Percentiles rank a stretch among this genome's conserved stretches.
Conservation (phyloP, 2,329 filamentous ascomycete genomes). For the Bipolaris zeicola region DNA sequence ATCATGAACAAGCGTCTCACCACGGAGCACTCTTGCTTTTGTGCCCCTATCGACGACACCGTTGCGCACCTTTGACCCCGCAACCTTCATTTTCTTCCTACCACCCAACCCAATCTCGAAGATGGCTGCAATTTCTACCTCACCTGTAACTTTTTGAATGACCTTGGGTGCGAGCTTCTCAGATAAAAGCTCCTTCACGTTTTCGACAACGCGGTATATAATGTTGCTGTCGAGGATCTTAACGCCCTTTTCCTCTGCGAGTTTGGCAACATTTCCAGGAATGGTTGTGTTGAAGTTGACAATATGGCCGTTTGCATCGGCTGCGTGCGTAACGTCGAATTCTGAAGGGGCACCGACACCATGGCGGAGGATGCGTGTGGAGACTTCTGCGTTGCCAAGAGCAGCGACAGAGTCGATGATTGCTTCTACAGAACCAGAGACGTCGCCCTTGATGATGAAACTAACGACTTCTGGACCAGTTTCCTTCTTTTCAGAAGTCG, state of each 20-base stretch:
- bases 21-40: slow-evolving; percentile 73
- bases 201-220: slow-evolving; percentile 80
- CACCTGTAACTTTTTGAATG: slow-evolving; percentile 75
- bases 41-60: slow-evolving; percentile 69
- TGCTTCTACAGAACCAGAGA: slow-evolving; percentile 91
- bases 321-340: slow-evolving; percentile 87
- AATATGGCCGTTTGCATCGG: slow-evolving; percentile 74
- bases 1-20: slow-evolving; percentile 74
- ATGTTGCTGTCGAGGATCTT: slow-evolving; percentile 83
- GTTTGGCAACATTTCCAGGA: slow-evolving; percentile 68
- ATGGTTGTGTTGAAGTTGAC: slow-evolving; percentile 84
- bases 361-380: slow-evolving; percentile 75
- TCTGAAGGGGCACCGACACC: slow-evolving; percentile 79
- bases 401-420: slow-evolving; percentile 76
- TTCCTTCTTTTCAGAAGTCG: slow-evolving; percentile 49
- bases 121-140: slow-evolving; percentile 81
- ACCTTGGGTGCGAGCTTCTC: slow-evolving; percentile 71
- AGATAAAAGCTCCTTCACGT: slow-evolving; percentile 70
- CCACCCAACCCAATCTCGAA: slow-evolving; percentile 85
- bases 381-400: slow-evolving; percentile 84
- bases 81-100: slow-evolving; percentile 73
- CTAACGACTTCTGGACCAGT: slow-evolving; percentile 65
- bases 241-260: slow-evolving; percentile 75
- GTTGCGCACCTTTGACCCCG: slow-evolving; percentile 86
- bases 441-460: slow-evolving; percentile 91